These are phyloP conservation scores for Serendipita sp. DNA, from an alignment of 768 basidiomycete species.

Conservation along the genomic window DNA sequence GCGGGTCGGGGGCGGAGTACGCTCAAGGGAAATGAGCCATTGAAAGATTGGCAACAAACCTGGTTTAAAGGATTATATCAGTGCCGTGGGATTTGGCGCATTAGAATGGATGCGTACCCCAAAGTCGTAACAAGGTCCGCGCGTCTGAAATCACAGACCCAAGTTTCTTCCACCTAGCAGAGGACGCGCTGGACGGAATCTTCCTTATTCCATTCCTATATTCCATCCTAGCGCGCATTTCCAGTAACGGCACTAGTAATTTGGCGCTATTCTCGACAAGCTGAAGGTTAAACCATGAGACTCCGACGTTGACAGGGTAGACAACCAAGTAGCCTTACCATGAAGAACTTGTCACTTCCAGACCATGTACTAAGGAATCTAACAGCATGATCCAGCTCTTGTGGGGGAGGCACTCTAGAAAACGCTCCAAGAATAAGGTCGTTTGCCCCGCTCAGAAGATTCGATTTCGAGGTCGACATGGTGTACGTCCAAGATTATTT, in stretches of 20 bases:
- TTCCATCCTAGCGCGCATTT: slow-evolving; percentile 52
- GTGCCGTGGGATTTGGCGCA: not conserved
- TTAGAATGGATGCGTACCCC: slow-evolving; percentile 38
- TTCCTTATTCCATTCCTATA: slow-evolving; percentile 44
- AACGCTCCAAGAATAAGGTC: slow-evolving; percentile 53
- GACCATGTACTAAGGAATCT: slow-evolving; percentile 70
- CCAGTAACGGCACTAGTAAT: slow-evolving; percentile 47
- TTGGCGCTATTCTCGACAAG: slow-evolving; percentile 61
- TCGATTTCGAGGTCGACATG: slow-evolving; percentile 41
- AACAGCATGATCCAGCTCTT: slow-evolving; percentile 54
- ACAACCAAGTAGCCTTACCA: slow-evolving; percentile 27
- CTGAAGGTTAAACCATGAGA: slow-evolving; percentile 23
- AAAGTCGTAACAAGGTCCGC: slow-evolving; percentile 58
- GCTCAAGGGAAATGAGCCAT: slow-evolving; percentile 64
- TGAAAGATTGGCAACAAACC: slow-evolving; percentile 47
- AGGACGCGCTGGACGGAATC: slow-evolving; percentile 8
- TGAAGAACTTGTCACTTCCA: slow-evolving; percentile 73
- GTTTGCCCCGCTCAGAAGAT: slow-evolving; percentile 35
- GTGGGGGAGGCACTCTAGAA: slow-evolving; percentile 38
- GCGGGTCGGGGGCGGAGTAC: slow-evolving; percentile 53
- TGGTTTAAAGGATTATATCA: not conserved
- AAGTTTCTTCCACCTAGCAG: slow-evolving; percentile 38
- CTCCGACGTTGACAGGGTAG: not conserved
- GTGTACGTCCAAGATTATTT: not conserved
- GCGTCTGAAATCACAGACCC: slow-evolving; percentile 46